Base-by-base conservation (phyloP, 1,139 yeast genomes). In the Geotrichum siamense region DNA sequence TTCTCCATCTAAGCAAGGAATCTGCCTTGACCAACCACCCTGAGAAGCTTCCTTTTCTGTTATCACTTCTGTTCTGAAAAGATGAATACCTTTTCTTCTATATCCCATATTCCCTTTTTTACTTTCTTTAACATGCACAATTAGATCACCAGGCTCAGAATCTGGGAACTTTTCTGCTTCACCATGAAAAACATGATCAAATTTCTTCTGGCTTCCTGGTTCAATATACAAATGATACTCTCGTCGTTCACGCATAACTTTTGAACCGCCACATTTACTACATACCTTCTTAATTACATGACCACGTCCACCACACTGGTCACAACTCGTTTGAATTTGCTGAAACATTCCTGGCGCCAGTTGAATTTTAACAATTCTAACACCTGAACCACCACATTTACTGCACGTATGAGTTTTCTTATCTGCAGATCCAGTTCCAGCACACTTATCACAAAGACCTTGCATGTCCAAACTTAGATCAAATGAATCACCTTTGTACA, bases 331-430 rank as follows among this genome's bases (percentile, higher is more conserved):
- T 59, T 84, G 89, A 54, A 87, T 72, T 51, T 82, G 85, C 62
- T 89, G 97, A 50, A 84, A 69, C 86, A 91, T 84, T 5, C 91
- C 91, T 8, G 94, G 94, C 0, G 86, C 96, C 52, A 91, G 64
- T 61, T 87, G 94, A 51, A 82, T 72, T 44, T 78, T 73, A 45
- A 81, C 74, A n/a, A 79, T 61, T 29, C 76, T 65, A 30, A 79
- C 68, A 25, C 98, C 98, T 19, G 68, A 66, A 1, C 98, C 98
- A 12, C 69, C 64, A 67, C 98, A 91, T 44, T 68, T 68, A 1
- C 61, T 55, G 68, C 98, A 91, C 19, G 61, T 63, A 45, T 78
- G 79, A 15, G 70, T 71, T 54, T 79, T 63, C 23, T 89, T 85
- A 61, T 87, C 96, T 38, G 78, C 75, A 1, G 93, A 79, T 0